Conservation (phyloP, 2,329 filamentous ascomycete genomes). For the Claviceps cyperi region DNA sequence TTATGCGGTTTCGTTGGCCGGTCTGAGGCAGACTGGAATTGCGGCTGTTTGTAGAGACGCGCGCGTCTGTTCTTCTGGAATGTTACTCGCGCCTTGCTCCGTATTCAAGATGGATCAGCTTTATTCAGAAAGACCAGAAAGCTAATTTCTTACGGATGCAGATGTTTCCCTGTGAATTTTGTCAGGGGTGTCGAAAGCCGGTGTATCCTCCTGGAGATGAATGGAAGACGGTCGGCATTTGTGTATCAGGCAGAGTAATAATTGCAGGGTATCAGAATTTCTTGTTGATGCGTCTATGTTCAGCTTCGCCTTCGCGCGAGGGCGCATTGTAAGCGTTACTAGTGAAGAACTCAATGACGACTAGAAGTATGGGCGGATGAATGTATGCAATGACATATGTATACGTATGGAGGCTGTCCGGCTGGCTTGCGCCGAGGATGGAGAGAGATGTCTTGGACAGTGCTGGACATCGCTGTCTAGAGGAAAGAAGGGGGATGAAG, state of each 20-base stretch:
- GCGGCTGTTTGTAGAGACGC: background rate
- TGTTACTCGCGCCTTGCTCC: background rate
- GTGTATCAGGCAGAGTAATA: background rate
- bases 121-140: background rate
- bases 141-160: background rate
- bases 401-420: too few species aligned
- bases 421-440: background rate
- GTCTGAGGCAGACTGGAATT: slow-evolving; percentile 1
- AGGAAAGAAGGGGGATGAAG: background rate
- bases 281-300: background rate
- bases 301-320: background rate
- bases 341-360: background rate
- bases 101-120: background rate
- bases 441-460: background rate
- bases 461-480: background rate
- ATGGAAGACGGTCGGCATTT: background rate
- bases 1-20: background rate
- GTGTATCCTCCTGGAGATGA: background rate
- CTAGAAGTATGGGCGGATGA: background rate
- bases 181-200: background rate
- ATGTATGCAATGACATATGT: background rate
- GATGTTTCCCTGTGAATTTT: background rate
- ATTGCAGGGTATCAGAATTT: background rate
- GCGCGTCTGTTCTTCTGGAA: background rate
- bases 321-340: background rate